phyloP scores from a whole-genome alignment of 225 moss, liverwort and hornwort species.

The Anthoceros angustus region DNA sequence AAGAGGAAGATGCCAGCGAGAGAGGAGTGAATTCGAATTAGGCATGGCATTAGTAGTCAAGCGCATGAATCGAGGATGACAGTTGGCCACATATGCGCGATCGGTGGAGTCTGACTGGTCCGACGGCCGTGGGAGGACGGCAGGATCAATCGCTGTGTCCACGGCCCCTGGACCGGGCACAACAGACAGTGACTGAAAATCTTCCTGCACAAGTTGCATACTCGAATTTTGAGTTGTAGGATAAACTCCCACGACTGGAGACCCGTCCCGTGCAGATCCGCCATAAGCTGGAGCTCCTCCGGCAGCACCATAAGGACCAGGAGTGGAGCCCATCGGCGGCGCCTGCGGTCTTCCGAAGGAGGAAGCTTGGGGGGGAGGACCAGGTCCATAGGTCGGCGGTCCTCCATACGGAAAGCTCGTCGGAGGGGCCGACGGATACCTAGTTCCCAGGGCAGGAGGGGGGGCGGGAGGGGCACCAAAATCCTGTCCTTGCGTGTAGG shows the following conservation, averaged over 20 bases:
- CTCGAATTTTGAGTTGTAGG: slow-evolving; percentile 34
- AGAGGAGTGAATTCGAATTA: slow-evolving; percentile 72
- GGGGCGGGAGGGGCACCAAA: neutral
- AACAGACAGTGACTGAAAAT: slow-evolving; percentile 81
- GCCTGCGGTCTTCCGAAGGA: neutral
- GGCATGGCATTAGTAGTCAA: slow-evolving; percentile 80
- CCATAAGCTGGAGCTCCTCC: neutral
- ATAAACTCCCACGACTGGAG: slow-evolving; percentile 27
- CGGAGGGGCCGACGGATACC: neutral
- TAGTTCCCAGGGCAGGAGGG: neutral
- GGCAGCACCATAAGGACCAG: neutral
- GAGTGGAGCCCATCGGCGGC: neutral
- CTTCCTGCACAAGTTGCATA: slow-evolving; percentile 53
- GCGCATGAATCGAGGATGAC: slow-evolving; percentile 78
- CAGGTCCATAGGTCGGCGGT: neutral
- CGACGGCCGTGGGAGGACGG: slow-evolving; percentile 59
- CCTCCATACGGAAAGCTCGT: neutral
- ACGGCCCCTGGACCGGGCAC: slow-evolving; percentile 68
- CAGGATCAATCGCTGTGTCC: slow-evolving; percentile 70
- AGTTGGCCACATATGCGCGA: slow-evolving; percentile 33
- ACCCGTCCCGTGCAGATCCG: neutral
- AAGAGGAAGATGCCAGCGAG: slow-evolving; percentile 92
- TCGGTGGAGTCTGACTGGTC: slow-evolving; percentile 32
- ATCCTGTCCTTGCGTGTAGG: neutral
- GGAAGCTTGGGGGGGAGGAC: neutral